Percentiles rank a stretch among this genome's conserved stretches.
These are phyloP conservation scores for Panaeolus cyanescens DNA, from an alignment of 768 basidiomycete genomes.

Conservation along the genomic window DNA sequence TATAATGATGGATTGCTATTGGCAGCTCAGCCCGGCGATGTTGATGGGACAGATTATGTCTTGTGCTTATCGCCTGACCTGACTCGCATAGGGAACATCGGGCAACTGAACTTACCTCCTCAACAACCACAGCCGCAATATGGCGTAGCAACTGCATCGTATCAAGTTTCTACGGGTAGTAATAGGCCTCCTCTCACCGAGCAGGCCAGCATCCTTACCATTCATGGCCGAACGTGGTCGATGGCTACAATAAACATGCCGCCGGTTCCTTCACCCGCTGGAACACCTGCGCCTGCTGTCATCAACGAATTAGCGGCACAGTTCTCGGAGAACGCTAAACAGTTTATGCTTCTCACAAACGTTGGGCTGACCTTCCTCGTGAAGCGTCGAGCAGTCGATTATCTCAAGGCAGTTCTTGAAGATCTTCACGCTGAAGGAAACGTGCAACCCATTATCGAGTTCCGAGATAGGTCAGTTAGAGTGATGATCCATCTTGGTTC, in stretches of 20 bases:
- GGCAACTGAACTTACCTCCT: conserved; percentile 55
- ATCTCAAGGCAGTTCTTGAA: conserved; percentile 80
- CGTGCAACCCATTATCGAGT: conserved; percentile 78
- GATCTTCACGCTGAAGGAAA: conserved; percentile 76
- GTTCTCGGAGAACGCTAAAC: conserved; percentile 69
- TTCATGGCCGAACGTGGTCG: conserved; percentile 85
- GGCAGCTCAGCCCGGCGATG: conserved; percentile 74
- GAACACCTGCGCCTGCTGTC: conserved; percentile 52
- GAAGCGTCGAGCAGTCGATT: conserved; percentile 85
- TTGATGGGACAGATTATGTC: conserved; percentile 72
- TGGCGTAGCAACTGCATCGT: conserved; percentile 32
- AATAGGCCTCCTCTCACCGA: conserved; percentile 71
- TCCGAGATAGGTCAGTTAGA: conserved; percentile 68
- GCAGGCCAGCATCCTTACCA: conserved; percentile 72
- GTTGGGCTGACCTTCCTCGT: conserved; percentile 80
- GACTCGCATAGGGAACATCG: conserved; percentile 68
- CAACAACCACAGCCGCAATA: conserved; percentile 42
- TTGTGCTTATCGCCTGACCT: conserved; percentile 78
- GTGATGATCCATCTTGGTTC: background rate
- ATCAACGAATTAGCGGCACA: conserved; percentile 85
- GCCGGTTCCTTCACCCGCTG: conserved; percentile 28
- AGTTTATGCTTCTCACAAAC: conserved; percentile 89
- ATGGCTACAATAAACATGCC: conserved; percentile 59
- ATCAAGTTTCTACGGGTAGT: conserved; percentile 35
- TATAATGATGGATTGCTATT: conserved; percentile 70